phyloP scores from a whole-genome alignment of 768 basidiomycete genomes.

The Tulasnella calospora region DNA sequence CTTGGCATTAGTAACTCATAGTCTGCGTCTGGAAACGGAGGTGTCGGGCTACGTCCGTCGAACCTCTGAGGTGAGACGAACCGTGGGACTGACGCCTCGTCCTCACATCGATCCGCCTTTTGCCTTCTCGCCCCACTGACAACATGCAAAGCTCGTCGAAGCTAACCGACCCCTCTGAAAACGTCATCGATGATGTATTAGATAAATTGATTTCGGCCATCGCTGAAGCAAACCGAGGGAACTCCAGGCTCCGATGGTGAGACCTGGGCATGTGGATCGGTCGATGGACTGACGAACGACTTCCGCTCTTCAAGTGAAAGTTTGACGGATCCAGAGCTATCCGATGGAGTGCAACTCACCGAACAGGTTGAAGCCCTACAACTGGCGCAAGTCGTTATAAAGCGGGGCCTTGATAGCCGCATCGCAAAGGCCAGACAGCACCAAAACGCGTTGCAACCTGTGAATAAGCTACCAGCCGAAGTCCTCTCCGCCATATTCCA shows the following conservation, averaged over 20 bases:
- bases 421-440: not conserved
- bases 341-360: not conserved
- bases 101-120: not conserved
- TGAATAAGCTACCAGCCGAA: not conserved
- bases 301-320: not conserved
- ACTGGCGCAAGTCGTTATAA: not conserved
- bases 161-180: not conserved
- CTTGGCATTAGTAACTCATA: too few species aligned
- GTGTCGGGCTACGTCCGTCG: too few species aligned
- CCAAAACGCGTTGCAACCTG: not conserved
- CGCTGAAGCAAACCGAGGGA: not conserved
- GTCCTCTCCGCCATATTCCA: slow-evolving; percentile 6
- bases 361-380: not conserved
- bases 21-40: too few species aligned
- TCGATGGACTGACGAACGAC: too few species aligned
- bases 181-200: not conserved
- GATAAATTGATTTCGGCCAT: not conserved
- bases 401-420: not conserved
- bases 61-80: too few species aligned
- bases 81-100: not conserved
- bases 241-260: not conserved
- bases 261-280: not conserved
- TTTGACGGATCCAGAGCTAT: not conserved
- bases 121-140: not conserved
- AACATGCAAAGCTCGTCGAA: not conserved